A percentile compares a stretch with the other conserved stretches of the same genome.
These are phyloP conservation scores for Aspergillus steynii DNA, from an alignment of 495 filamentous ascomycete genomes.

Conservation along the genomic window DNA sequence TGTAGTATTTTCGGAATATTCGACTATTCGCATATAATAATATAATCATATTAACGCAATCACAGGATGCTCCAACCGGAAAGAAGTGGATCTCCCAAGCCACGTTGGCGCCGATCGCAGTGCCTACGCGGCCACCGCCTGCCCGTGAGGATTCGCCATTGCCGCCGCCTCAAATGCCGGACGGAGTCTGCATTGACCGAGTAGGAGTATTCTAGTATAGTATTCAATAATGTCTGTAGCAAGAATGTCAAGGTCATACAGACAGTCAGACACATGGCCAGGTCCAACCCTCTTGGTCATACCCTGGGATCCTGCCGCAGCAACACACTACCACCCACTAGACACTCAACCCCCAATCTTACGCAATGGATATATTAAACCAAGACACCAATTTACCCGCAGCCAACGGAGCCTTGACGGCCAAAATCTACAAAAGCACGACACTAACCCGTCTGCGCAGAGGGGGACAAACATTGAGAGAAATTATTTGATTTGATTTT, in stretches of 20 bases:
- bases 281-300: too few relatives aligned
- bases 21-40: too few relatives aligned
- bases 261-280: too few relatives aligned
- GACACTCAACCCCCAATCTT: slow-evolving; percentile 5
- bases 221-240: too few relatives aligned
- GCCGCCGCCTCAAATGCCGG: not conserved
- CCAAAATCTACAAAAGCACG: slow-evolving; percentile 7
- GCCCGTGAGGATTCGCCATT: not conserved
- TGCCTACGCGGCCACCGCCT: not conserved
- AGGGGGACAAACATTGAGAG: not conserved
- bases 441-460: slow-evolving; percentile 10
- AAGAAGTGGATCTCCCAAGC: slow-evolving; percentile 7
- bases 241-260: too few relatives aligned
- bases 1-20: too few relatives aligned
- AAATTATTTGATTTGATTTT: too few relatives aligned
- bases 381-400: slow-evolving; percentile 15
- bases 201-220: too few relatives aligned
- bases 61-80: not conserved
- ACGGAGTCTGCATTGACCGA: too few relatives aligned
- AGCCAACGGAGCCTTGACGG: not conserved
- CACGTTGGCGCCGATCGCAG: slow-evolving; percentile 6
- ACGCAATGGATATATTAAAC: slow-evolving; percentile 14
- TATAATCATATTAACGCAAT: too few relatives aligned
- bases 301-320: too few relatives aligned
- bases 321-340: not conserved